Evolutionary conservation across 169 alveolate species (phyloP).

Genomic region (Eimeria mitis): DNA sequence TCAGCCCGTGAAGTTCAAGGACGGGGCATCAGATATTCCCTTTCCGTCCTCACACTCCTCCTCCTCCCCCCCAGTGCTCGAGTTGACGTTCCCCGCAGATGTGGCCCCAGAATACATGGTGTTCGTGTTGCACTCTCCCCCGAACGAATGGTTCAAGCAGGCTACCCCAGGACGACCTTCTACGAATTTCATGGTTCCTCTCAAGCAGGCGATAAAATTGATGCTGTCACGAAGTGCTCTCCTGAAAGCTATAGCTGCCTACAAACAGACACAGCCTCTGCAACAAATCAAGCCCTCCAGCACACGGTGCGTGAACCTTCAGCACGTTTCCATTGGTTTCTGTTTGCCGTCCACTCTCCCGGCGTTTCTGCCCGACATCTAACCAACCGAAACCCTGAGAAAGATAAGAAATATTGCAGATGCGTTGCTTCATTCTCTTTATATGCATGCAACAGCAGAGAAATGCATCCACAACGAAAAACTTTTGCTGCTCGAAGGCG

Average conservation of each 20-base stretch:
- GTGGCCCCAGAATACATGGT: slow-evolving; percentile 61
- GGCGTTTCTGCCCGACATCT: not conserved
- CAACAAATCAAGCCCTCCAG: slow-evolving; percentile 21
- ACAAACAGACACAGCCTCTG: slow-evolving; percentile 30
- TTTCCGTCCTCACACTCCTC: slow-evolving; percentile 66
- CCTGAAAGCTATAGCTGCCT: slow-evolving; percentile 19
- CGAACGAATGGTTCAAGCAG: slow-evolving; percentile 74
- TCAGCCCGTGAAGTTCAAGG: not conserved
- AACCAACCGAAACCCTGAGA: not conserved
- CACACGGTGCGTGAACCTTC: slow-evolving; percentile 2
- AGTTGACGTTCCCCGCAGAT: slow-evolving; percentile 34
- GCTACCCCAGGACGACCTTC: slow-evolving; percentile 66
- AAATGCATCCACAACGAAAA: not conserved
- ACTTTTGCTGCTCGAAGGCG: not conserved
- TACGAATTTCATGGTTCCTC: slow-evolving; percentile 62
- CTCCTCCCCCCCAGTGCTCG: slow-evolving; percentile 41
- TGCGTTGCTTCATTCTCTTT: not conserved
- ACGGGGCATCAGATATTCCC: slow-evolving; percentile 56
- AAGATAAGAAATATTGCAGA: not conserved
- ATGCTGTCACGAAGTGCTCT: slow-evolving; percentile 9
- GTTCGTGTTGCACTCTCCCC: slow-evolving; percentile 69
- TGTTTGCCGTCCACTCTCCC: not conserved
- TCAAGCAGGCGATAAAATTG: slow-evolving; percentile 27
- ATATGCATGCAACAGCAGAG: not conserved
- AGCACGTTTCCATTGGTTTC: not conserved